These are phyloP conservation scores for Penicillium bovifimosum DNA, from an alignment of 495 filamentous ascomycete genomes.

Conservation along the genomic window DNA sequence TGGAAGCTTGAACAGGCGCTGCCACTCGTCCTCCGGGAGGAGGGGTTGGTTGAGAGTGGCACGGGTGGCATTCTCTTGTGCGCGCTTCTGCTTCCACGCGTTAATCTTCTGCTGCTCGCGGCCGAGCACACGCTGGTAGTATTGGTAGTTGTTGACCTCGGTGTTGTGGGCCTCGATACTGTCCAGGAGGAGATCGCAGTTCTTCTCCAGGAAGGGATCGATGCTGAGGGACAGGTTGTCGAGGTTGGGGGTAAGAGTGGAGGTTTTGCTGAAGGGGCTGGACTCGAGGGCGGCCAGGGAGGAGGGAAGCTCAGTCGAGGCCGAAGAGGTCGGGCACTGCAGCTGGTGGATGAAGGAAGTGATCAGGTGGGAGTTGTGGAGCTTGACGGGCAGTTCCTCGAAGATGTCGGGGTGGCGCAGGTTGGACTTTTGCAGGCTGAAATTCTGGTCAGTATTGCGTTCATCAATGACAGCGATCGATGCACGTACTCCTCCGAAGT, in stretches of 20 bases:
- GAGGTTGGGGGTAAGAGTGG: constrained; percentile 77
- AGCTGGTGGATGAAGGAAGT: constrained; percentile 93
- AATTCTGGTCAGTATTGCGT: constrained; percentile 15
- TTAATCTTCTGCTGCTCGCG: constrained; percentile 96
- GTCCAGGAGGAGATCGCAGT: constrained; percentile 89
- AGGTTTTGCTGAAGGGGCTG: constrained; percentile 37
- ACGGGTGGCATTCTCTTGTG: constrained; percentile 84
- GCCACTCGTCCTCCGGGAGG: constrained; percentile 96
- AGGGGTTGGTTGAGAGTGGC: constrained; percentile 79
- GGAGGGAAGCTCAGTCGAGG: constrained; percentile 63
- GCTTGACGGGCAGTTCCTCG: constrained; percentile 80
- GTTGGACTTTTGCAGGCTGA: constrained; percentile 82
- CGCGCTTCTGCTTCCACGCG: constrained; percentile 91
- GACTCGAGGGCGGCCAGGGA: constrained; percentile 69
- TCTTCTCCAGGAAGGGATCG: constrained; percentile 98
- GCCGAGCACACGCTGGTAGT: constrained; percentile 91
- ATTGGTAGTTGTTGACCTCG: constrained; percentile 98
- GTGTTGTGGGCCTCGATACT: constrained; percentile 96
- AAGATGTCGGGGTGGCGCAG: constrained; percentile 92
- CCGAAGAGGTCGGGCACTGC: constrained; percentile 51
- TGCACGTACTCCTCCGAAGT: constrained; percentile 77
- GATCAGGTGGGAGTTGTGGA: constrained; percentile 96
- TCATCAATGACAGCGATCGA: neutral
- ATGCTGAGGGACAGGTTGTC: constrained; percentile 87
- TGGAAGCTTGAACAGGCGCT: constrained; percentile 93